These are phyloP conservation scores for Pyrenophora teres DNA, from an alignment of 2,329 filamentous ascomycete species.

Conservation along the genomic window DNA sequence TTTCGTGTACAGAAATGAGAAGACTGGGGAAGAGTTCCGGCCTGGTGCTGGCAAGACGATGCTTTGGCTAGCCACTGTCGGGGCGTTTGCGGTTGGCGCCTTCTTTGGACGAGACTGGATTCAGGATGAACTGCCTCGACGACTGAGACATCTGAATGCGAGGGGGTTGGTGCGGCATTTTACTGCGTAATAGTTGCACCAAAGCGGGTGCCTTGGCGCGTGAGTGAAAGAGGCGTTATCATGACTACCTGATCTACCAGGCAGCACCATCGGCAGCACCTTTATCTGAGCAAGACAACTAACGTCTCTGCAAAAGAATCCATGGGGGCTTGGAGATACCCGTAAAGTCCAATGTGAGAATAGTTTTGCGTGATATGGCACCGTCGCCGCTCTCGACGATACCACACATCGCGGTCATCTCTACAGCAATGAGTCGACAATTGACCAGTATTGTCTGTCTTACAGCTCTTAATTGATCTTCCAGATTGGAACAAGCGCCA, in stretches of 20 bases:
- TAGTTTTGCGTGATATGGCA: not conserved
- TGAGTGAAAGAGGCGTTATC: not conserved
- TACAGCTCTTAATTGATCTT: not conserved
- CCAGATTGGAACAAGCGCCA: not conserved
- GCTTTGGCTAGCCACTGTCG: slow-evolving; percentile 11
- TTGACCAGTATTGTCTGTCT: not conserved
- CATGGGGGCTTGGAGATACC: no score
- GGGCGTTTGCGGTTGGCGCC: slow-evolving; percentile 15
- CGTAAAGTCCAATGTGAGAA: no score
- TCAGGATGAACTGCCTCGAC: slow-evolving; percentile 15
- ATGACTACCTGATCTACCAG: no score
- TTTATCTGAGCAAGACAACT: not conserved
- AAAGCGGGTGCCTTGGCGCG: not conserved
- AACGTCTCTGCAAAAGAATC: not conserved
- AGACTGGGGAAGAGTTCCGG: slow-evolving; percentile 23
- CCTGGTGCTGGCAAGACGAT: slow-evolving; percentile 16
- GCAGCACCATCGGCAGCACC: not conserved
- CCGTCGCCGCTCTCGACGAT: not conserved
- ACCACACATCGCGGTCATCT: not conserved
- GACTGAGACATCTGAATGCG: slow-evolving; percentile 15
- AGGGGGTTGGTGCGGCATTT: slow-evolving; percentile 6
- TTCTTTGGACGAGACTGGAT: slow-evolving; percentile 24
- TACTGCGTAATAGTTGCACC: not conserved
- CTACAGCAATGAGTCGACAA: not conserved
- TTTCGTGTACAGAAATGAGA: slow-evolving; percentile 41